Evolutionary conservation across 2,329 filamentous ascomycete species (phyloP), one percentile per base, ranked within the genome.

Genomic region (Neocatenulostroma microsporum): DNA sequence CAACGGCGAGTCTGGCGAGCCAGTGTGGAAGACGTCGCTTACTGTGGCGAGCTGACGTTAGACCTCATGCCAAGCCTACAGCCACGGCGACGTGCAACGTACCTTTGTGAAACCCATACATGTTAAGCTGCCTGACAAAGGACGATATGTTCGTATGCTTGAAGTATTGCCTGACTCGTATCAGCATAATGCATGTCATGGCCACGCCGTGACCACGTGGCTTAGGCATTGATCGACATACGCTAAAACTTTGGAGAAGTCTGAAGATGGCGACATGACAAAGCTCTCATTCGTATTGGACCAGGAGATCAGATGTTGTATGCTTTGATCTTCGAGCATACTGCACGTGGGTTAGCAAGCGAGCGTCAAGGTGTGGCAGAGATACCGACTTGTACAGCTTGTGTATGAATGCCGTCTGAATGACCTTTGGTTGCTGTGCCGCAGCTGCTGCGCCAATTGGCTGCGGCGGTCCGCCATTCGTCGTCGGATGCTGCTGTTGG

Each of bases 71-170:
- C 21, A 25, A 17, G 32, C 13, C 25, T 14, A 29, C 15, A 14
- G 23, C 7, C 5, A 21, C 25, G 4, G 21, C 10, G 10, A 17
- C 14, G 8, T n/a, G n/a, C n/a, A n/a, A 48, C 60, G 33, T 62
- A 93, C 88, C 88, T 83, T 98, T 98, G 61, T 98, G 91, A 62
- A 98, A 98, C 5, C 91, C 91, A 53, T 98, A 98, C 91, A 98
- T 98, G 60, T 98, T 98, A 34, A 98, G 67, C 65, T 98, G 91
- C 32, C 91, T 79, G 33, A 98, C 91, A 61, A 98, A 98, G 1
- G 91, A 96, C 9, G 91, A 96, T 43, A 96, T 94, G 57, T 98
- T 98, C 50, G 89, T 98, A 61, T 98, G 91, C 57, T 98, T 98
- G 62, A 98, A 98, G 60, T 98, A 98, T 76, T 94, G 87, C 37